A percentile compares a stretch with the other conserved stretches of the same genome.
phyloP scores from a whole-genome alignment of 2,329 filamentous ascomycete genomes.

The Calonectria pteridis region DNA sequence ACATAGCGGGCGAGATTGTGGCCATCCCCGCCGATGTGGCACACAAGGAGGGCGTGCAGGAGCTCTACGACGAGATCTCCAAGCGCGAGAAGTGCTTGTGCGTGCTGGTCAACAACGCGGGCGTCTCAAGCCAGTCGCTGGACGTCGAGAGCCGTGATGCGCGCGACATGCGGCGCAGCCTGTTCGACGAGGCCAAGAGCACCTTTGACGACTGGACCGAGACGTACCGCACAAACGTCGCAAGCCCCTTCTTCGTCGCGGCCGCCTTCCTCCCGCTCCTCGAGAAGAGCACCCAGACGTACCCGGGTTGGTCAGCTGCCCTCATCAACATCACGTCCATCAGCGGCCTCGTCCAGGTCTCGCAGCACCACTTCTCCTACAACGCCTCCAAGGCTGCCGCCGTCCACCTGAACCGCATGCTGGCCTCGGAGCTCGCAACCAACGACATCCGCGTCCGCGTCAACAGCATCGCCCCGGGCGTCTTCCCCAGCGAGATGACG shows the following conservation, averaged over 20 bases:
- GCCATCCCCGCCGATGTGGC: conserved; percentile 73
- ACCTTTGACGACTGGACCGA: conserved; percentile 78
- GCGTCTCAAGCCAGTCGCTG: conserved; percentile 69
- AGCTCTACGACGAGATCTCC: conserved; percentile 69
- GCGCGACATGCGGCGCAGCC: conserved; percentile 68
- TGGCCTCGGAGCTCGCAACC: conserved; percentile 71
- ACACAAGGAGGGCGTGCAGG: conserved; percentile 69
- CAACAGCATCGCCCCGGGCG: conserved; percentile 79
- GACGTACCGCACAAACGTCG: conserved; percentile 81
- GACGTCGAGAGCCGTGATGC: conserved; percentile 65
- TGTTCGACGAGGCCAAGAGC: conserved; percentile 73
- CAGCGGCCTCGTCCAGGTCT: conserved; percentile 72
- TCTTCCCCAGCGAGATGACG: conserved; percentile 81
- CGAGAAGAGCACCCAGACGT: conserved; percentile 60
- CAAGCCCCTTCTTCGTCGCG: conserved; percentile 75
- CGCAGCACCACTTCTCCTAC: conserved; percentile 76
- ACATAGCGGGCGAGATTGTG: conserved; percentile 67
- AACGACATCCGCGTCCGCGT: conserved; percentile 74
- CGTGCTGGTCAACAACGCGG: conserved; percentile 78
- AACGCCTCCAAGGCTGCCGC: conserved; percentile 74
- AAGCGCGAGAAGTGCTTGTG: conserved; percentile 69
- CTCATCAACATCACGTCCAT: conserved; percentile 78
- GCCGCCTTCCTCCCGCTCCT: conserved; percentile 73
- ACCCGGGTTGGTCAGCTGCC: conserved; percentile 65
- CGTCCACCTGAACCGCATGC: conserved; percentile 73